phyloP scores from a whole-genome alignment of 1,284 basidiomycete species.

The Hypsizygus ulmarius region DNA sequence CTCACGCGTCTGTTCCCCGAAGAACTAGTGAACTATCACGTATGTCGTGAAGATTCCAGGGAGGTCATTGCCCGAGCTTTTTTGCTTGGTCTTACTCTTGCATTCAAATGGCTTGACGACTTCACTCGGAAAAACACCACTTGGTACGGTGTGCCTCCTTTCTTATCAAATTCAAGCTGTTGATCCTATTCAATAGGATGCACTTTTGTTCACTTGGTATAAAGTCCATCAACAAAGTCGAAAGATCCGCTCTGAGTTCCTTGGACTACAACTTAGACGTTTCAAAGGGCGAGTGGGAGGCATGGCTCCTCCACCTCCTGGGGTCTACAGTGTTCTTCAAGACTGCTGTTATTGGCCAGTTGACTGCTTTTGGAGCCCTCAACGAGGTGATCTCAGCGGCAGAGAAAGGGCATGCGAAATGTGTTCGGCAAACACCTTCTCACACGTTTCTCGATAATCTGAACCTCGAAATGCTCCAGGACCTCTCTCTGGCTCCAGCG shows the following conservation, averaged over 20 bases:
- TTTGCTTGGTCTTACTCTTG: slow-evolving; percentile 47
- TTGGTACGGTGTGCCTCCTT: slow-evolving; percentile 33
- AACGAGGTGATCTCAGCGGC: not conserved
- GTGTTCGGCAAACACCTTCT: not conserved
- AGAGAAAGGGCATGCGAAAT: not conserved
- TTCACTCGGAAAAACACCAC: slow-evolving; percentile 23
- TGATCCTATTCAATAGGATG: slow-evolving; percentile 17
- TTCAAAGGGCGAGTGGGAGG: slow-evolving; percentile 20
- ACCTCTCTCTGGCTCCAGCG: not conserved
- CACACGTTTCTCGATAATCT: not conserved
- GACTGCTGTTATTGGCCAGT: slow-evolving; percentile 1
- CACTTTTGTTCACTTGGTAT: slow-evolving; percentile 17
- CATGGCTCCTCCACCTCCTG: slow-evolving; percentile 20
- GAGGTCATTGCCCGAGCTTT: slow-evolving; percentile 39
- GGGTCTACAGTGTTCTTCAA: slow-evolving; percentile 6
- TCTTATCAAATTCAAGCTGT: too few relatives aligned
- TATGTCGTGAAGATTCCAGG: slow-evolving; percentile 24
- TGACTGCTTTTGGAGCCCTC: slow-evolving; percentile 7
- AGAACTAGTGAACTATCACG: slow-evolving; percentile 18
- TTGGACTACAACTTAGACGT: slow-evolving; percentile 26
- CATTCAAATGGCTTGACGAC: slow-evolving; percentile 60
- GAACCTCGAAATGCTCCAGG: not conserved
- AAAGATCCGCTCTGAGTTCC: slow-evolving; percentile 22
- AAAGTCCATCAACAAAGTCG: slow-evolving; percentile 16
- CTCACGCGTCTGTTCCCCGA: slow-evolving; percentile 34